Evolutionary conservation across 2,329 filamentous ascomycete genomes (phyloP), one percentile per base, ranked within the genome.

Genomic region (Nigrospora sphaerica): DNA sequence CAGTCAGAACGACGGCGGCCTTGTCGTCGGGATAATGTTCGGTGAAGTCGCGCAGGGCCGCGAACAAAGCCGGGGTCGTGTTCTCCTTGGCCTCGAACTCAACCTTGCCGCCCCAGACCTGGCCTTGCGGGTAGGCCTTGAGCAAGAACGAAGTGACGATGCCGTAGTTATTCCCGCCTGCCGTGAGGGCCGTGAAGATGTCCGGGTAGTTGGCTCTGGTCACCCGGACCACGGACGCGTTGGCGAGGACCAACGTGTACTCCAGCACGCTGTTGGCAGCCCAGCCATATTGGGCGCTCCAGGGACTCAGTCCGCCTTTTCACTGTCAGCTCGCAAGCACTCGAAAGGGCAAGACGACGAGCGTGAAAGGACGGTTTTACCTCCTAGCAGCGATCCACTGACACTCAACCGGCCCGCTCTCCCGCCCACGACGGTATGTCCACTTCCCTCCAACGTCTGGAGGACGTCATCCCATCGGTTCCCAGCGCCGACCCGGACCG

Each of bases 1-100:
- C 69, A 0, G 78, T 83, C 39, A 77, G 61, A 50, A 83, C 83
- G 40, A 84, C 72, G 12, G 71, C 78, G 1, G 79, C 80, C 57
- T 80, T 81, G 49, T 74, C 68, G 52, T 84, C 80, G 1, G 70
- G 63, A 55, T 80, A 78, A 58, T 82, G 67, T 52, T 74, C 68
- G 6, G 77, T 78, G 53, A 81, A 81, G 58, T 80, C 73, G 19
- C 72, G 69, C 4, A 75, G 61, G 1, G 74, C 75, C 2, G 61
- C 60, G 12, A 79, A 62, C 1, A 82, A 54, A 12, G 59, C 53
- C 6, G 52, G 47, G 16, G 59, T 61, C 6, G 58, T 59, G 32
- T 62, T 52, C 12, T 57, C 45, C 34, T 50, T 62, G 37, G 62
- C 60, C n/a, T 55, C 49, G 56, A 69, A 72, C 46, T 65, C 51